These are phyloP conservation scores for Allium fistulosum DNA, from an alignment of 106 monocot genomes.

Conservation along the genomic window DNA sequence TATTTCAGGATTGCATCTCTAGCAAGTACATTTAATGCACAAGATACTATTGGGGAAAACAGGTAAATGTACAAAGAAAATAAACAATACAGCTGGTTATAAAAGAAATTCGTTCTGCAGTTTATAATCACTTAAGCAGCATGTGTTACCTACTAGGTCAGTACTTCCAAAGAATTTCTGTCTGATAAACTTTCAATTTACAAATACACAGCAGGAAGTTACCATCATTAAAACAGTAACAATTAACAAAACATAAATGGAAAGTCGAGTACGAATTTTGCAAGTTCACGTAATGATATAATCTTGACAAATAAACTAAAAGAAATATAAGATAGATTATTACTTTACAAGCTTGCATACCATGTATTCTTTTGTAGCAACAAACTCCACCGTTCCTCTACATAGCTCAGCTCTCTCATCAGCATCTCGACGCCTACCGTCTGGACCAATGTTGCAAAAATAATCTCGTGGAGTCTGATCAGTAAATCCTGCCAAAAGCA, in stretches of 20 bases:
- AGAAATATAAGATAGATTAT: background rate
- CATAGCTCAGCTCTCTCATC: slow-evolving; percentile 97
- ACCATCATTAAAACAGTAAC: no score
- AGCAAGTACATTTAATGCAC: background rate
- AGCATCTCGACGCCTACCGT: slow-evolving; percentile 96
- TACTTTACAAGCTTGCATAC: slow-evolving; percentile 22
- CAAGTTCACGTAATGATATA: no score
- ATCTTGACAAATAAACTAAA: background rate
- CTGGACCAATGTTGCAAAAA: slow-evolving; percentile 84
- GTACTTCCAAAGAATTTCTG: background rate
- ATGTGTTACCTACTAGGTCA: background rate
- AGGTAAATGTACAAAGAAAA: background rate
- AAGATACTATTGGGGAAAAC: background rate
- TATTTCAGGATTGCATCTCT: background rate
- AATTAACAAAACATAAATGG: no score
- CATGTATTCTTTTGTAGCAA: slow-evolving; percentile 98
- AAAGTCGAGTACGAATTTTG: no score
- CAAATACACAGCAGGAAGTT: no score
- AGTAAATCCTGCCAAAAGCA: slow-evolving; percentile 49
- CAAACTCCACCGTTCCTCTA: slow-evolving; percentile 98
- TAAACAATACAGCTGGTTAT: background rate
- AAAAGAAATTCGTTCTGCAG: background rate
- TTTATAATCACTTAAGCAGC: background rate
- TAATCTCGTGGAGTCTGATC: slow-evolving; percentile 98
- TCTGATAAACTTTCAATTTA: background rate